Conservation (phyloP, 2,329 filamentous ascomycete genomes). For the Penicillium sp. region DNA sequence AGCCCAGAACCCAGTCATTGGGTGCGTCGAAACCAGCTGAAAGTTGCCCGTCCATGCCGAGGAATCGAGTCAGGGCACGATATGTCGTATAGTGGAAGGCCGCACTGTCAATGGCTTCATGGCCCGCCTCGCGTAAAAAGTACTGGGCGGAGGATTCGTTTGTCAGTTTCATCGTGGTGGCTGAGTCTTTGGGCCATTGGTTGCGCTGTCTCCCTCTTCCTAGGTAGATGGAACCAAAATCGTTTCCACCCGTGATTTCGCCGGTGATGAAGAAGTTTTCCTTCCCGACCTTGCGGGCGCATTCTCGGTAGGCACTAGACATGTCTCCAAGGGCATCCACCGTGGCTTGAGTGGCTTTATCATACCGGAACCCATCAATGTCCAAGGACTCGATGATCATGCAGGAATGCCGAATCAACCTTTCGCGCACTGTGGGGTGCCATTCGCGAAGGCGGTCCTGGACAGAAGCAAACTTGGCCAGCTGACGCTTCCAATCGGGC, state of each 20-base stretch:
- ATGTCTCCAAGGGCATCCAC: slow-evolving; percentile 61
- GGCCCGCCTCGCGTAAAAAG: slow-evolving; percentile 54
- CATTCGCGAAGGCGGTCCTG: slow-evolving; percentile 67
- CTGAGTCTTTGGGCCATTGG: slow-evolving; percentile 47
- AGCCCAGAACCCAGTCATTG: slow-evolving; percentile 54
- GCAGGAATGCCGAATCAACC: slow-evolving; percentile 62
- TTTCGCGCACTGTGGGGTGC: slow-evolving; percentile 57
- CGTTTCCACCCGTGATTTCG: slow-evolving; percentile 64
- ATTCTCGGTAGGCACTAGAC: slow-evolving; percentile 57
- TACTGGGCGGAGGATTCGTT: slow-evolving; percentile 44
- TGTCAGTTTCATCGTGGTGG: slow-evolving; percentile 50
- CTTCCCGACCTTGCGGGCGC: slow-evolving; percentile 57
- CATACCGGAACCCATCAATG: slow-evolving; percentile 65
- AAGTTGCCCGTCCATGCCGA: slow-evolving; percentile 59
- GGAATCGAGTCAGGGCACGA: slow-evolving; percentile 58
- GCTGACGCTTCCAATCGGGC: slow-evolving; percentile 62
- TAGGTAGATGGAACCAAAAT: slow-evolving; percentile 59
- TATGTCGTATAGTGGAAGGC: slow-evolving; percentile 65
- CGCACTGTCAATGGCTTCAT: slow-evolving; percentile 58
- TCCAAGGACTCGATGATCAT: slow-evolving; percentile 61
- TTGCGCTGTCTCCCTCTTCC: slow-evolving; percentile 60
- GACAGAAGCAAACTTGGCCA: slow-evolving; percentile 65
- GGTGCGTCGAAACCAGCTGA: slow-evolving; percentile 54
- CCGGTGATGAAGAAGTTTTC: slow-evolving; percentile 64
- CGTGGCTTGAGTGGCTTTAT: slow-evolving; percentile 64